phyloP scores from a whole-genome alignment of 2,329 filamentous ascomycete species.

The Aspergillus transmontanensis region DNA sequence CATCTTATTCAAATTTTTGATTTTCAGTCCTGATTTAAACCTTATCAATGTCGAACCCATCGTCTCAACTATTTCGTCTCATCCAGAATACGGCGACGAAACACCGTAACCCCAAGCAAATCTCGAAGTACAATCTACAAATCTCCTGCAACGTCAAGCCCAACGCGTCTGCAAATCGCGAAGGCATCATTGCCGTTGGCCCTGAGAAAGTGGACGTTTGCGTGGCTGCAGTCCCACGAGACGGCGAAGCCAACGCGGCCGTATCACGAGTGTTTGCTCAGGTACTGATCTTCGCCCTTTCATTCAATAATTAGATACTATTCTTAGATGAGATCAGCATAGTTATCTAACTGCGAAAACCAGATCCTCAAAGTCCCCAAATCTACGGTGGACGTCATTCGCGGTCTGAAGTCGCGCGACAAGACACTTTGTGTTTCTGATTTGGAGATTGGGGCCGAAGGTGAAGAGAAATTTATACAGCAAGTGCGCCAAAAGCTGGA shows the following conservation, averaged over 20 bases:
- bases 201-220: slow-evolving; percentile 64
- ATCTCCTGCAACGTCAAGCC: slow-evolving; percentile 70
- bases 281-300: slow-evolving; percentile 36
- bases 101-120: slow-evolving; percentile 9
- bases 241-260: slow-evolving; percentile 71
- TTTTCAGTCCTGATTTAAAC: background rate
- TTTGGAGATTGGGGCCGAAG: slow-evolving; percentile 31
- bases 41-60: slow-evolving; percentile 4
- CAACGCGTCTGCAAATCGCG: slow-evolving; percentile 61
- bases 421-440: slow-evolving; percentile 57
- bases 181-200: slow-evolving; percentile 62
- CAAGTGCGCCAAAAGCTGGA: slow-evolving; percentile 21
- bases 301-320: background rate
- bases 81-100: slow-evolving; percentile 12
- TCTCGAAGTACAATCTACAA: slow-evolving; percentile 50
- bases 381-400: slow-evolving; percentile 63
- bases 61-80: slow-evolving; percentile 16
- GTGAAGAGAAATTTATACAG: slow-evolving; percentile 33
- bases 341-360: background rate
- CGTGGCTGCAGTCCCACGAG: slow-evolving; percentile 65
- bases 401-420: slow-evolving; percentile 65
- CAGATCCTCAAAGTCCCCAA: slow-evolving; percentile 64
- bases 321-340: background rate
- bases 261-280: slow-evolving; percentile 65
- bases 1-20: background rate